Percentiles rank a stretch among this genome's conserved stretches.
Evolutionary conservation across 2,329 filamentous ascomycete genomes (phyloP).

Genomic region (Hymenotorrendiella dingleyae): DNA sequence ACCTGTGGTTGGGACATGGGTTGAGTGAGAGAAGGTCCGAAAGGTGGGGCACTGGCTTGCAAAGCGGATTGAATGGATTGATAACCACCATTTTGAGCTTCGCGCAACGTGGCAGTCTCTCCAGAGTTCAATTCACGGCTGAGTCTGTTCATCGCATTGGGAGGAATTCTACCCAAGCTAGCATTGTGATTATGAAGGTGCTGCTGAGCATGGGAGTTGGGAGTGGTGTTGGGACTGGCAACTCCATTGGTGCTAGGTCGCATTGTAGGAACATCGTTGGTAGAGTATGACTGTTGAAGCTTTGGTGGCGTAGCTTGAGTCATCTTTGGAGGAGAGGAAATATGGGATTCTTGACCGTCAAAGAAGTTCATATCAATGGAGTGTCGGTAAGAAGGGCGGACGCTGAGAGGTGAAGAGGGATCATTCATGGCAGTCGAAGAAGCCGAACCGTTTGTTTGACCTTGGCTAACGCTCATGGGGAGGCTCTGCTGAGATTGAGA

Average conservation of each 20-base stretch:
- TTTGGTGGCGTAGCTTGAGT: constrained; percentile 61
- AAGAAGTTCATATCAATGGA: constrained; percentile 50
- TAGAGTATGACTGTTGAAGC: constrained; percentile 82
- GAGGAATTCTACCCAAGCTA: constrained; percentile 73
- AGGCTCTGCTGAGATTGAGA: constrained; percentile 43
- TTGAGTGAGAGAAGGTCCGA: constrained; percentile 57
- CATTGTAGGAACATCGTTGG: constrained; percentile 80
- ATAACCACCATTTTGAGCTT: constrained; percentile 43
- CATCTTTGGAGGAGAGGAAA: constrained; percentile 40
- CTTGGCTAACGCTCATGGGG: constrained; percentile 23
- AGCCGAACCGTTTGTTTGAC: constrained; percentile 31
- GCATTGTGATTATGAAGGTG: constrained; percentile 68
- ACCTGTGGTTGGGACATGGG: constrained; percentile 26
- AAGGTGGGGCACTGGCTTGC: constrained; percentile 74
- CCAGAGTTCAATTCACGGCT: constrained; percentile 56
- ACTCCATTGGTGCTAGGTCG: constrained; percentile 45
- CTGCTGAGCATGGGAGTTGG: constrained; percentile 55
- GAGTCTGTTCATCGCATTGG: constrained; percentile 60
- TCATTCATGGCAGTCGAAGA: constrained; percentile 31
- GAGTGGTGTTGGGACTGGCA: constrained; percentile 21
- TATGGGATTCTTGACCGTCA: constrained; percentile 31
- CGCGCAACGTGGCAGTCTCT: constrained; percentile 29
- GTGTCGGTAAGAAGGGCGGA: constrained; percentile 47
- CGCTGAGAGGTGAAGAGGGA: constrained; percentile 41
- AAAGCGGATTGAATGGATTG: constrained; percentile 65